Base-by-base conservation (phyloP, 345 rosid species). In the Salix brachista region DNA sequence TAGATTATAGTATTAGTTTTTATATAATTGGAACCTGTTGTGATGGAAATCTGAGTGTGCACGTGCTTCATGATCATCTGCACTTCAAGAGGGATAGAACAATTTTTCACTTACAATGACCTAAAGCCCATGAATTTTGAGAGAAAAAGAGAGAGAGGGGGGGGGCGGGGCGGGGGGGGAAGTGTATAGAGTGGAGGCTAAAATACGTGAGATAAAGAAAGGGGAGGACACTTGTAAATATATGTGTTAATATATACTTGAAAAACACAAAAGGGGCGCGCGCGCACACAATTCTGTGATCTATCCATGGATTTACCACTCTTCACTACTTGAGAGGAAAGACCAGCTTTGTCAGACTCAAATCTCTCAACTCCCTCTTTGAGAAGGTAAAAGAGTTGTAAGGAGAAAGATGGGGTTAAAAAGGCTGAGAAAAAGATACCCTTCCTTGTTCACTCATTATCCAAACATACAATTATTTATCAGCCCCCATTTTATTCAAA, bases 41-140 rank as follows among this genome's bases (percentile, higher is more conserved):
- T 81, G 89, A 86, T 84, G 89, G 87, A 81, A 86, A 90, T 83
- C 87, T 72, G 87, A 86, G 77, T 85, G 86, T 82, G 84, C 96
- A 91, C 92, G 94, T 91, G 97, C 85, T 86, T 85, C 90, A 85
- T 84, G 81, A 89, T 90, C 96, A 82, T 82, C 88, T 75, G 72
- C 80, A 81, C 87, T 86, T 83, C 88, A 87, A 86, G 50, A 34
- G 66, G 71, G 74, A 79, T 80, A 81, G 70, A 72, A 41, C 26
- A 50, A 44, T 42, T 72, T 78, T 83, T 23, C 69, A 64, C 65
- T 70, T 71, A 69, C 71, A 78, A 70, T 77, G 67, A 77, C 75
- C 78, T 58, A 74, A 64, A 75, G 58, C 64, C 75, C 75, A 65
- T 62, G 74, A 76, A 72, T 36, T 30, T 18, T 65, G 75, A 56